Conservation (phyloP, 805 yeast species). For the Isabelozyma gotoi region DNA sequence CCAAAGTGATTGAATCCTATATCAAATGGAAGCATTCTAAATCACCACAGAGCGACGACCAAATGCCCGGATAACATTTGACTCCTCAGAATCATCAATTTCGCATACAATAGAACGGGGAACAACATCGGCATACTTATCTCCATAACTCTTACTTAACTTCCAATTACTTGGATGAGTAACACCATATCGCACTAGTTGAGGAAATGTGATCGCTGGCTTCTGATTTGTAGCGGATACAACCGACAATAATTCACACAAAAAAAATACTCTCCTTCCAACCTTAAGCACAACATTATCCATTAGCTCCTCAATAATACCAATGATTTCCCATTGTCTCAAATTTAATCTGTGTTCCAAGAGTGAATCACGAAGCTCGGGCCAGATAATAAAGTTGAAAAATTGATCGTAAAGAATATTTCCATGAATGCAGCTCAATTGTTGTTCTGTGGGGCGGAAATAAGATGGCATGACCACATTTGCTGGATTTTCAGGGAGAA, state of each 20-base stretch:
- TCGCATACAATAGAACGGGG: constrained; percentile 4
- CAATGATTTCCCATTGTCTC: constrained; percentile 4
- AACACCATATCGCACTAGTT: constrained; percentile 2
- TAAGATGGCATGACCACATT: constrained; percentile 3
- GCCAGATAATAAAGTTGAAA: constrained; percentile 4
- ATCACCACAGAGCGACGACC: not conserved
- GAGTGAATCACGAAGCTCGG: constrained; percentile 3
- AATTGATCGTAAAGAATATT: constrained; percentile 3
- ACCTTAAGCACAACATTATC: constrained; percentile 2
- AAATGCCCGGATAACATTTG: constrained; percentile 2
- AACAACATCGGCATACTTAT: constrained; percentile 4
- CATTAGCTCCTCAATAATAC: constrained; percentile 4
- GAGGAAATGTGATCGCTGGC: constrained; percentile 2
- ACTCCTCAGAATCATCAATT: constrained; percentile 2
- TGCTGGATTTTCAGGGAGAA: constrained; percentile 4
- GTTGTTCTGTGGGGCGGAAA: constrained; percentile 3
- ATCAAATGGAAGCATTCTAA: no score
- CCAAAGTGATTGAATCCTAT: no score
- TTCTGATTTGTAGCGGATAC: constrained; percentile 1
- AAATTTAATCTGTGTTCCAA: constrained; percentile 1
- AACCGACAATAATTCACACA: constrained; percentile 2
- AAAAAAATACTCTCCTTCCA: constrained; percentile 2
- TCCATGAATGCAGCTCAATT: not conserved
- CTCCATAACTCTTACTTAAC: constrained; percentile 4
- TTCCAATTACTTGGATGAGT: constrained; percentile 2